phyloP scores from a whole-genome alignment of 2,329 filamentous ascomycete genomes.

The Bipolaris cookei region DNA sequence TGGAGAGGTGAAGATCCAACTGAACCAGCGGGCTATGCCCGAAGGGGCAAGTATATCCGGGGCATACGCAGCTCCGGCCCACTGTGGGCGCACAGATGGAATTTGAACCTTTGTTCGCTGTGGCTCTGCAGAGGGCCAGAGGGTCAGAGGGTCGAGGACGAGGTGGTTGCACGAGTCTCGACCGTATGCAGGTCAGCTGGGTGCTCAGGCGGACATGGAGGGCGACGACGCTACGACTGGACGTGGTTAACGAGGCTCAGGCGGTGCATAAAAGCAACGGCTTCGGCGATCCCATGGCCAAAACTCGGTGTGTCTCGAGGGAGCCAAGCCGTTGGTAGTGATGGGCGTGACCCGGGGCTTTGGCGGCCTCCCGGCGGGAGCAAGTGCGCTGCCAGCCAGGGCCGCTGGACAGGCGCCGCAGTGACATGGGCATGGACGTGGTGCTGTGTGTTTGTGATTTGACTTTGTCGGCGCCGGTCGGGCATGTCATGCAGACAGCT shows the following conservation, averaged over 20 bases:
- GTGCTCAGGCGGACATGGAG: constrained; percentile 19
- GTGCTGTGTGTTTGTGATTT: not conserved
- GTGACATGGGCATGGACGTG: not conserved
- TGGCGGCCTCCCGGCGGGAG: not conserved
- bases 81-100: not conserved
- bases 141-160: too few species aligned
- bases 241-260: constrained; percentile 19
- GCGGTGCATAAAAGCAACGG: constrained; percentile 24
- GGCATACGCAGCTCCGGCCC: not conserved
- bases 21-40: not conserved
- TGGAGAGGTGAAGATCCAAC: not conserved
- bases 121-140: too few species aligned
- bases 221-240: constrained; percentile 17
- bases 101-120: not conserved
- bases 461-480: not conserved
- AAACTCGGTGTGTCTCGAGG: constrained; percentile 3
- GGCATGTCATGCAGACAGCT: not conserved
- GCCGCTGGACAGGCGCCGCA: not conserved
- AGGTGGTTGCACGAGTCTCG: constrained; percentile 28
- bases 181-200: constrained; percentile 25
- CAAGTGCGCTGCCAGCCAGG: too few species aligned
- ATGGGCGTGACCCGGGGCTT: not conserved
- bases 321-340: not conserved
- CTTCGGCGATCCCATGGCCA: constrained; percentile 11
- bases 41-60: not conserved